These are phyloP conservation scores for Coemansia sp. DNA, from an alignment of 192 early-diverging fungal genomes.

Conservation along the genomic window DNA sequence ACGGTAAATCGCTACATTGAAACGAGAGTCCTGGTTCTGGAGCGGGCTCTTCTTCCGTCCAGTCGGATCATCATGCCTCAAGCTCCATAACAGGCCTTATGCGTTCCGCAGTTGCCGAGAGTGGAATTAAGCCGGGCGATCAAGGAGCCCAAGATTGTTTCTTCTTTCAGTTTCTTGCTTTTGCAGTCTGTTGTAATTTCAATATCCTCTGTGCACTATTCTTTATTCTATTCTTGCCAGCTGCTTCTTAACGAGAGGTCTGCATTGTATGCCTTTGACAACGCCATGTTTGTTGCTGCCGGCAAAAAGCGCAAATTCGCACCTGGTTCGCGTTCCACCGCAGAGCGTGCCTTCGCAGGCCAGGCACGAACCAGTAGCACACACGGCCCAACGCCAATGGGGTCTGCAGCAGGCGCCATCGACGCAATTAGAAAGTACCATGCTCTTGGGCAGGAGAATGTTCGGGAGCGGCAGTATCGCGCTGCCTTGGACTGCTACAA, in stretches of 20 bases:
- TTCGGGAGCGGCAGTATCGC: conserved; percentile 27
- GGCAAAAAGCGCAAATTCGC: conserved; percentile 30
- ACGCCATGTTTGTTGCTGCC: conserved; percentile 25
- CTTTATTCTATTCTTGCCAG: conserved; percentile 12
- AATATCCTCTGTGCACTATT: background rate
- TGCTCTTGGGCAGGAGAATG: conserved; percentile 26
- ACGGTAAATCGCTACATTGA: background rate
- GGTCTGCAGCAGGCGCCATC: background rate
- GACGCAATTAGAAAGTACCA: conserved; percentile 13
- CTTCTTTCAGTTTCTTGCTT: background rate
- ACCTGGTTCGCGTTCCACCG: background rate
- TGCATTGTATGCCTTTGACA: background rate
- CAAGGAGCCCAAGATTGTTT: no score
- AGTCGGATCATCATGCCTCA: no score
- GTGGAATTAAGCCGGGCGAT: no score
- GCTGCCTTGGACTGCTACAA: conserved; percentile 36
- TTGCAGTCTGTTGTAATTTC: background rate
- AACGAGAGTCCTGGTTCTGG: no score
- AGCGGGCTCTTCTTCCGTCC: no score
- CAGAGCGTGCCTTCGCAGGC: background rate
- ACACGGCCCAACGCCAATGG: background rate
- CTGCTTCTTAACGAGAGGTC: conserved; percentile 1
- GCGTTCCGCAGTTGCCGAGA: no score
- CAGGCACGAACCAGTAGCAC: background rate
- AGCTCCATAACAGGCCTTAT: no score